Evolutionary conservation across 2,329 filamentous ascomycete species (phyloP), one percentile per base, ranked within the genome.

Genomic region (Fusarium veterinarium): DNA sequence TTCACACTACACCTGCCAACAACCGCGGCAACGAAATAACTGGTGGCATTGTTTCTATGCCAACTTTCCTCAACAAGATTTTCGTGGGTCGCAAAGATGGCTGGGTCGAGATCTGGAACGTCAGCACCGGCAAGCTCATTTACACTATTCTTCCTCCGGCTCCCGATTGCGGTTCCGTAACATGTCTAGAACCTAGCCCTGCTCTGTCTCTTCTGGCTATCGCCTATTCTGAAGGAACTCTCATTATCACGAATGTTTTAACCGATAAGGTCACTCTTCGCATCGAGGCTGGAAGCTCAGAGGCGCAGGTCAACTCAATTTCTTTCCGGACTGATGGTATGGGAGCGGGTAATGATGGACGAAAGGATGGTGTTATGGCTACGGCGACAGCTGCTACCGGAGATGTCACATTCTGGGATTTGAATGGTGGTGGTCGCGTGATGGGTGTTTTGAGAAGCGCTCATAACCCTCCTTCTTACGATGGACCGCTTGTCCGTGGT

Each of bases 71-170:
- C 68, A 99, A 99, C 86, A 99, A 99, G 83, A 89, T 99, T 48
- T 94, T 98, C 73, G 93, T 94, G 6, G 97, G 94, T 14, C 91
- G 94, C 76, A 89, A 89, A 71, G 95, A 99, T 80, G 96, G 96
- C 11, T 92, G 91, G 81, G 91, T 98, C 13, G 96, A 99, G 79
- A 97, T 99, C 56, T 99, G 96, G 95, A 99, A 99, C 79, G 86
- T 99, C 68, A 97, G 93, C 79, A 97, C 94, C 7, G 95, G 90
- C 52, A 97, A 97, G 81, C 87, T 98, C 60, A 90, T 99, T 33
- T 97, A 98, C 81, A 97, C 95, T 4, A 91, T 99, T 57, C 85
- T 96, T 19, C 93, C 96, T 2, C 91, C 93, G 1, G 88, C 89
- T 13, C 86, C 91, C 5, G 87, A 91, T 58, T 92, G 90, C 75